Conservation (phyloP, 164 flowering plant genomes). For the Stephania yunnanensis region DNA sequence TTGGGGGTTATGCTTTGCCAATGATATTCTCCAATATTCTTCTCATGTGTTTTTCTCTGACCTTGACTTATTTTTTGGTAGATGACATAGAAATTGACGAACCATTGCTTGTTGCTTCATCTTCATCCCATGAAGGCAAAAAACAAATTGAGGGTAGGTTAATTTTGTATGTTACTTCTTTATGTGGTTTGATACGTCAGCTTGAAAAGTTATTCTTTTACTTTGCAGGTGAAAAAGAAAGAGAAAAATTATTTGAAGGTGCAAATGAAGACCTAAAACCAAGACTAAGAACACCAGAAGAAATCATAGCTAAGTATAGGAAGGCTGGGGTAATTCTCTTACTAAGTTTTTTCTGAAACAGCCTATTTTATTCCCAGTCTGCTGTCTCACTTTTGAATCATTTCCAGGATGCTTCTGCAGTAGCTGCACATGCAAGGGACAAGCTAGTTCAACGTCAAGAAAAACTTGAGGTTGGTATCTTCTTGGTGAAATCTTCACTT, state of each 20-base stretch:
- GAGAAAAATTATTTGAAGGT: constrained; percentile 62
- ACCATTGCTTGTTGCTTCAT: constrained; percentile 28
- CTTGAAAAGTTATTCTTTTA: background rate
- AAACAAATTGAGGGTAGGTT: constrained; percentile 35
- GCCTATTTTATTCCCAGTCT: background rate
- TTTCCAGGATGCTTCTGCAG: constrained; percentile 72
- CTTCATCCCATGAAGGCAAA: constrained; percentile 37
- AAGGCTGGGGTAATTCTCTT: constrained; percentile 48
- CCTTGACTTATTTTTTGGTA: constrained; percentile 21
- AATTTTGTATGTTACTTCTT: constrained; percentile 5
- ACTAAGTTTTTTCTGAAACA: background rate
- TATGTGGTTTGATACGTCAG: background rate
- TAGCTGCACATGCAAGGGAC: constrained; percentile 68
- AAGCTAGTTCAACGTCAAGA: constrained; percentile 78
- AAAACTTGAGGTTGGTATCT: constrained; percentile 63
- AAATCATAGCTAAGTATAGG: constrained; percentile 71
- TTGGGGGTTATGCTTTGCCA: background rate
- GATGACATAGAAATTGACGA: constrained; percentile 93
- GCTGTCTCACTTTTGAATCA: constrained; percentile 12
- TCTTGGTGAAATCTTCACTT: background rate
- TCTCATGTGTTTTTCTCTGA: background rate
- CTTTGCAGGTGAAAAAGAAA: constrained; percentile 43
- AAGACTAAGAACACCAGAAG: constrained; percentile 65
- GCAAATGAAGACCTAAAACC: constrained; percentile 46
- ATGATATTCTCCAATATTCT: background rate